phyloP scores from a whole-genome alignment of 768 basidiomycete genomes.

The Lactifluus subvellereus region DNA sequence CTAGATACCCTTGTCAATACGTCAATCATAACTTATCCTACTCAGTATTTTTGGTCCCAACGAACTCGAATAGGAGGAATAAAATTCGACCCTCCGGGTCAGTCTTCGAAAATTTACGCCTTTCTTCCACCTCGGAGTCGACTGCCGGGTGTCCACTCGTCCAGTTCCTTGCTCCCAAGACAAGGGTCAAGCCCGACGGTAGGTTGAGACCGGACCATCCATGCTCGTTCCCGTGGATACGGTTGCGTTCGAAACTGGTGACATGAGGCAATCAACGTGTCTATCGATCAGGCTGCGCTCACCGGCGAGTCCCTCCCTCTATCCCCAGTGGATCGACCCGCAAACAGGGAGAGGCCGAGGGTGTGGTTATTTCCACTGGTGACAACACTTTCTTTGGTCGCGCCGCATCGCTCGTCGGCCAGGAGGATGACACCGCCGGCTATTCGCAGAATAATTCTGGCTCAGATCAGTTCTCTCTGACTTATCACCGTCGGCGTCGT shows the following conservation, averaged over 20 bases:
- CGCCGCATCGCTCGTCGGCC: slow-evolving; percentile 93
- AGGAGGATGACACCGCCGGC: slow-evolving; percentile 95
- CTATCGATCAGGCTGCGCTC: slow-evolving; percentile 96
- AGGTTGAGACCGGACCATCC: slow-evolving; percentile 84
- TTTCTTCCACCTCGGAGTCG: neutral
- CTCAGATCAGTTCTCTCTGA: slow-evolving; percentile 97
- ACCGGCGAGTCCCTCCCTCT: slow-evolving; percentile 96
- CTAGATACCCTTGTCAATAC: slow-evolving; percentile 85
- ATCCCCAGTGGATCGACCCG: slow-evolving; percentile 82
- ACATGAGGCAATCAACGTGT: slow-evolving; percentile 98
- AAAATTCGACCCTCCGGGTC: slow-evolving; percentile 61
- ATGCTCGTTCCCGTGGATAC: slow-evolving; percentile 93
- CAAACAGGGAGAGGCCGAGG: slow-evolving; percentile 98
- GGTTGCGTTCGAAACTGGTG: slow-evolving; percentile 98
- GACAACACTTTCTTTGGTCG: slow-evolving; percentile 99
- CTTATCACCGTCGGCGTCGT: slow-evolving; percentile 93
- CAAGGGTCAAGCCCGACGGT: slow-evolving; percentile 84
- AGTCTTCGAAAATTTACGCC: neutral
- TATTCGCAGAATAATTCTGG: slow-evolving; percentile 97
- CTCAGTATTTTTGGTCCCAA: slow-evolving; percentile 91
- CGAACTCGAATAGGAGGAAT: slow-evolving; percentile 86
- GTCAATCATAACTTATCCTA: slow-evolving; percentile 43
- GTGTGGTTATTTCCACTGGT: slow-evolving; percentile 97
- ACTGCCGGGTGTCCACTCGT: neutral
- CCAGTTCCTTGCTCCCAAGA: slow-evolving; percentile 92